Evolutionary conservation across 2,329 filamentous ascomycete species (phyloP).

Genomic region (Pleurostoma richardsiae): DNA sequence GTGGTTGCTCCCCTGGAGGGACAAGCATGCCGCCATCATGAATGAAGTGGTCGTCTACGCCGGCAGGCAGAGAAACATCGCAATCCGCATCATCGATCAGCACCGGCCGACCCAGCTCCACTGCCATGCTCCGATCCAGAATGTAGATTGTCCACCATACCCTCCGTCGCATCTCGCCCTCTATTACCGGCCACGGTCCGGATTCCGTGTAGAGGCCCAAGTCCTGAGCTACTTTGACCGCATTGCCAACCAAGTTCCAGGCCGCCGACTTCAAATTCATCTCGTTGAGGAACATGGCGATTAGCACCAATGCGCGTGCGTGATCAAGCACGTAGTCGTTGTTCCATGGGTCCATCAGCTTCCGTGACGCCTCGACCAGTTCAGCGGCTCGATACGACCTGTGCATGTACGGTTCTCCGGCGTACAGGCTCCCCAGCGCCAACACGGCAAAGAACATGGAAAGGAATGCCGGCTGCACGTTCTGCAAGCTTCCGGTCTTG

Average conservation of each 20-base stretch:
- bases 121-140: conserved; percentile 73
- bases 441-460: conserved; percentile 79
- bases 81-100: conserved; percentile 86
- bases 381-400: conserved; percentile 50
- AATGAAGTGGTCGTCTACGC: conserved; percentile 76
- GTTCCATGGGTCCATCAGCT: conserved; percentile 73
- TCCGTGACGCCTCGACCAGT: conserved; percentile 67
- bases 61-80: conserved; percentile 73
- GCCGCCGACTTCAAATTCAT: conserved; percentile 81
- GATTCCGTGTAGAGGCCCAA: conserved; percentile 75
- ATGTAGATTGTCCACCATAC: conserved; percentile 95
- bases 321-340: conserved; percentile 74
- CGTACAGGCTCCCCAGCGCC: conserved; percentile 76
- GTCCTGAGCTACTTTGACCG: conserved; percentile 77
- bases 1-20: conserved; percentile 45
- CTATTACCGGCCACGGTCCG: conserved; percentile 67
- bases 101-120: conserved; percentile 76
- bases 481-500: conserved; percentile 53
- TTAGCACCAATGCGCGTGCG: conserved; percentile 65
- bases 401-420: conserved; percentile 47
- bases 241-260: conserved; percentile 79
- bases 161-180: conserved; percentile 79
- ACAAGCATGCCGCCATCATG: conserved; percentile 50
- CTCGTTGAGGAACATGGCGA: conserved; percentile 77
- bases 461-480: conserved; percentile 64